Evolutionary conservation across 495 filamentous ascomycete genomes (phyloP), one percentile per base, ranked within the genome.

Genomic region (Aspergillus avenaceus): DNA sequence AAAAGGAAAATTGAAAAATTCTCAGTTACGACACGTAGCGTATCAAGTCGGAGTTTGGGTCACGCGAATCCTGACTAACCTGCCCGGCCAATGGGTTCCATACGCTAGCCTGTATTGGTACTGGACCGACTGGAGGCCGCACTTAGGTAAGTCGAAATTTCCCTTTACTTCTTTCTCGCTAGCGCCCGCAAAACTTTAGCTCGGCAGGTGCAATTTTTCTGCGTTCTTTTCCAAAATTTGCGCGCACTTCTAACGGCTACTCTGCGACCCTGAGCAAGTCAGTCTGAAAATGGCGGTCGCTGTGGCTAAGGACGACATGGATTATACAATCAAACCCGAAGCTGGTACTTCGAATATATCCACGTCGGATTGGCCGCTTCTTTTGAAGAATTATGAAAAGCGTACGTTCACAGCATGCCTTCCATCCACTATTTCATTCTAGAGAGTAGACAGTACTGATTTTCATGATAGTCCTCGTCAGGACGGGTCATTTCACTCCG

Each of bases 311-410:
- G 79, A 80, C 61, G 80, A 82, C 53, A 79, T 78, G 64, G 85
- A 95, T 53, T 88, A 87, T 69, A 74, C 75, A 63, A 96, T 97
- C 70, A 96, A 95, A 81, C 91, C 92, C 36, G 82, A 90, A 75
- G 79, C 81, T 58, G 73, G 76, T 50, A 79, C 81, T 52, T 87
- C 88, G 37, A 70, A 77, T 32, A 71, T 90, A 51, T 83, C 90
- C 67, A 88, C 86, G 55, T 88, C 84, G 69, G 72, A 82, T 51
- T 95, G 90, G 88, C 90, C 91, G 53, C 75, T 95, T 65, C 77
- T 98, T 47, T 78, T 98, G 51, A 96, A 95, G 76, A 90, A 96
- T 71, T 97, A 91, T 65, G 82, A 86, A 65, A 86, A 90, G 59
- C 73, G 84, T 87, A 76, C 37, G 84, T 72, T 49, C 26, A 14